Evolutionary conservation across 2,329 filamentous ascomycete species (phyloP), one percentile per base, ranked within the genome.

Genomic region (Exophiala dermatitidis): DNA sequence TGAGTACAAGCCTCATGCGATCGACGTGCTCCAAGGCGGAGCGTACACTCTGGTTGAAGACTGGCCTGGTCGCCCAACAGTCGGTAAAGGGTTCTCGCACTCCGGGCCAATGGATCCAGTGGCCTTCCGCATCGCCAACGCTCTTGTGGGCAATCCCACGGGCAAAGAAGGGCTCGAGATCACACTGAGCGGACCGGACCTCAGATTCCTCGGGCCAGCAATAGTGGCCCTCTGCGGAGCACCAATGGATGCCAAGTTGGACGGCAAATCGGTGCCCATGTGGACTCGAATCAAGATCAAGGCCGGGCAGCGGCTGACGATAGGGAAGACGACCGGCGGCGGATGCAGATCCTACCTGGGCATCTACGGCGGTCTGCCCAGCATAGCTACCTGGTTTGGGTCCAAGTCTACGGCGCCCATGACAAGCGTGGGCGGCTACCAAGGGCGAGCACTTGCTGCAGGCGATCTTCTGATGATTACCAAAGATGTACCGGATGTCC

Each of bases 31-130:
- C 7, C 74, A 73, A 26, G 73, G 74, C 3, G 81, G 81, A 4
- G 74, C 77, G 0, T 81, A 80, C 56, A 82, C 80, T 0, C 67
- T 79, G 1, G 71, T 84, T 1, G 77, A 84, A 64, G 81, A 84
- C 56, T 74, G 75, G 44, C 79, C 79, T 0, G 81, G 76, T 0
- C 69, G 82, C n/a, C 74, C 77, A 2, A 72, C 71, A 0, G 71
- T 81, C 2, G 80, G 80, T 1, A 75, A 76, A 61, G 82, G 81
- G 4, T 78, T 84, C 46, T 77, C 77, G 3, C 77, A 81, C 32
- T 73, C 75, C 3, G 81, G 82, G 0, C 79, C 82, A 0, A 83
- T 84, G 80, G 81, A 84, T 61, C 71, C 74, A 0, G 63, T 83
- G n/a, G 73, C 78, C 1, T 77, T 79, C 43, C 74, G 75, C 28